Base-by-base conservation (phyloP, 345 rosid species). In the Boechera divaricarpa region DNA sequence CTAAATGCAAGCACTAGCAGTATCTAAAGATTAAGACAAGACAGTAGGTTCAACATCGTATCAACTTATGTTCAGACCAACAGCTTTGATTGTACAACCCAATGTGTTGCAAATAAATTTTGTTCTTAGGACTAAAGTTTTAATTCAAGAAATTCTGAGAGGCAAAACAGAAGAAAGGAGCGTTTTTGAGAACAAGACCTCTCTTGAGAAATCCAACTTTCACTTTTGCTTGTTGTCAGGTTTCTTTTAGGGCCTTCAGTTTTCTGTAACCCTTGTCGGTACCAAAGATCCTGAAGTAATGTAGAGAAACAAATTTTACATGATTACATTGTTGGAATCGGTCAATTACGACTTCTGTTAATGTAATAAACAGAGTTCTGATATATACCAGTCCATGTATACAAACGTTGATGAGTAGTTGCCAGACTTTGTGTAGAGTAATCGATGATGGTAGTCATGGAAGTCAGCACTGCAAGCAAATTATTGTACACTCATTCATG, bases 361-460 rank as follows among this genome's bases (percentile, higher is more conserved):
- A 62, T 15, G 47, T 41, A 49, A 24, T n/a, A 52, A 59, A 15
- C 16, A 67, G 56, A 48, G 70, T 59, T 58, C 12, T 57, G 66
- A 70, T 55, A 77, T 90, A 83, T 81, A 92, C 99, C 99, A 82
- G 88, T 95, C 99, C 99, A 95, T 92, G 83, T 92, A 92, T 68
- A 82, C 83, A 80, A 95, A 95, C 24, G 99, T 95, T 8, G 99
- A 92, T 0, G 99, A 86, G 74, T 92, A 92, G 91, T 95, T 92
- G 33, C 99, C 99, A 56, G 98, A 92, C 82, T 95, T 95, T 56
- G 99, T 95, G 77, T 92, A 92, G 4, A 92, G 92, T 77, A 95
- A 81, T 2, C 99, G 98, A 55, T 95, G 99, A 80, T 95, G 99
- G 74, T 95, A 92, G 77, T 94, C 98, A 80, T 94, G 98, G 79